Base-by-base conservation (phyloP, 2,329 filamentous ascomycete species). In the Botryosphaeria dothidea region DNA sequence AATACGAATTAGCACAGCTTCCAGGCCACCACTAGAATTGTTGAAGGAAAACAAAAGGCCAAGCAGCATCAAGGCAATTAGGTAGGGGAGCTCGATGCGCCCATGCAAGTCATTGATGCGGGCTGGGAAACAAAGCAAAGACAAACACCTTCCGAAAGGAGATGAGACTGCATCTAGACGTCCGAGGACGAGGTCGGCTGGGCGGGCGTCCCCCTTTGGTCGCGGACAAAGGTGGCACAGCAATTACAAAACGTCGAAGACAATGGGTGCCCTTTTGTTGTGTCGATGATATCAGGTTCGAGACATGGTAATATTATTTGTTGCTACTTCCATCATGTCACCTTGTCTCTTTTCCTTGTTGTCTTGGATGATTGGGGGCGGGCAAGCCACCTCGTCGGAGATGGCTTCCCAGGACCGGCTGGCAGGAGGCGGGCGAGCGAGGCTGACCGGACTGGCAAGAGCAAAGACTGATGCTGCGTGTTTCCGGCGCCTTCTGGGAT, bases 241-340 rank as follows among this genome's bases (percentile, higher is more conserved):
- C 41, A 60, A 60, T 60, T 60, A 60, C 56, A 60, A 60, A 60
- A 60, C 56, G n/a, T 60, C 34, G 56, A 60, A 60, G 56, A 60
- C 56, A 60, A 60, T 46, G 36, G 41, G 38, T 52, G 27, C 38
- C 27, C 15, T 58, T 21, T 25, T 43, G n/a, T 34, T 60, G 38
- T 23, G 25, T 21, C 25, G 56, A 60, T 60, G 56, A 60, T 60
- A 60, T 60, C 56, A 46, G 38, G 34, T 15, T 38, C 56, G 27
- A 60, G 56, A 60, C 56, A 60, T 4, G 38, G 56, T 6, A 45
- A 60, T 60, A 48, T 60, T 36, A 60, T n/a, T 36, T 60, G 38
- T 19, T 46, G 56, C 56, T 34, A 38, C 54, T 27, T 34, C 38
- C 4, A 41, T 31, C 23, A 5, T 31, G 27, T 15, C n/a, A 31